These are phyloP conservation scores for Leishmania major DNA, from an alignment of 208 protist genomes.

Conservation along the genomic window DNA sequence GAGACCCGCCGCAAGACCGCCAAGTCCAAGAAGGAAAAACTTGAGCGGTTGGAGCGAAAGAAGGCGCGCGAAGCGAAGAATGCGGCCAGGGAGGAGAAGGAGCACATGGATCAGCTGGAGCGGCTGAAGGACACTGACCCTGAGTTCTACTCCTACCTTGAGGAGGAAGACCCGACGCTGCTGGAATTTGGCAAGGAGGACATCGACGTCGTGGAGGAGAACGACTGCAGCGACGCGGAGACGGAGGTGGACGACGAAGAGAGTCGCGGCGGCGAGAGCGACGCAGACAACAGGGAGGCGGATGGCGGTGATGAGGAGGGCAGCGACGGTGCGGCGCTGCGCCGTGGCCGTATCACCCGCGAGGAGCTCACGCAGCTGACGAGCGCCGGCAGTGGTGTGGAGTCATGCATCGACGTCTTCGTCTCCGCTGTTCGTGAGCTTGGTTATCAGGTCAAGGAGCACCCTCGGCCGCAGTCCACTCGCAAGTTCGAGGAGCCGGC, in stretches of 20 bases:
- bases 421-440: slow-evolving; percentile 82
- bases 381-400: slow-evolving; percentile 36
- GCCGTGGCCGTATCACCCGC: slow-evolving; percentile 47
- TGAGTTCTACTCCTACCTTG: slow-evolving; percentile 90
- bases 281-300: slow-evolving; percentile 28
- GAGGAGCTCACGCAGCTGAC: slow-evolving; percentile 62
- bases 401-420: slow-evolving; percentile 75
- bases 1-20: slow-evolving; percentile 87
- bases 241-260: slow-evolving; percentile 77
- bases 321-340: slow-evolving; percentile 22
- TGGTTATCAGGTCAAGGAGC: slow-evolving; percentile 75
- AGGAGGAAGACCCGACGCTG: slow-evolving; percentile 89
- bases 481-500: slow-evolving; percentile 91
- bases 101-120: slow-evolving; percentile 89
- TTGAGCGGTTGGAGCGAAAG: slow-evolving; percentile 80
- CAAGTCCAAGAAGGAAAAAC: slow-evolving; percentile 89
- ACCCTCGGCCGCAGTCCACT: slow-evolving; percentile 56
- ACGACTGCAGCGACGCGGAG: slow-evolving; percentile 75
- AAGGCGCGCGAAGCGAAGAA: slow-evolving; percentile 71
- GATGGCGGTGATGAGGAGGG: slow-evolving; percentile 39
- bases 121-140: slow-evolving; percentile 90
- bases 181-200: slow-evolving; percentile 88
- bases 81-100: slow-evolving; percentile 76
- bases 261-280: slow-evolving; percentile 29
- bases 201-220: slow-evolving; percentile 71